Conservation (phyloP, 768 basidiomycete genomes). For the Sarcodon aspratus region DNA sequence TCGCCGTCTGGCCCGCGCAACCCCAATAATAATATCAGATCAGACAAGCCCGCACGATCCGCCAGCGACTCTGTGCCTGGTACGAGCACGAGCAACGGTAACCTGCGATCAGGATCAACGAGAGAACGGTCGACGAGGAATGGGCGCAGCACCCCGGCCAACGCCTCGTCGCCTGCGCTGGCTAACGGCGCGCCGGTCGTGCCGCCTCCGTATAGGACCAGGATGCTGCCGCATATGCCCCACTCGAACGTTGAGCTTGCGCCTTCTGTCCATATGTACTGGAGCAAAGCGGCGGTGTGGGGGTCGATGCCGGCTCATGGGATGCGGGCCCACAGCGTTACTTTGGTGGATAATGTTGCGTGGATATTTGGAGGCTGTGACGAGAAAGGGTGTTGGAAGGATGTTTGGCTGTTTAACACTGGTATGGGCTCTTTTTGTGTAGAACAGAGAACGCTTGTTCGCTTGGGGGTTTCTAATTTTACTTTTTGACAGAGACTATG, state of each 20-base stretch:
- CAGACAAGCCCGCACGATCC: no score
- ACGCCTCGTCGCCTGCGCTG: background rate
- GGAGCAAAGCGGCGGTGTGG: constrained; percentile 76
- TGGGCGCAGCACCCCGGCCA: background rate
- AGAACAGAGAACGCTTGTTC: background rate
- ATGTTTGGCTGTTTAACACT: constrained; percentile 79
- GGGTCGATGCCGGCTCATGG: constrained; percentile 53
- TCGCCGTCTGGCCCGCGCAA: no score
- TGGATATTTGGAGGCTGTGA: constrained; percentile 92
- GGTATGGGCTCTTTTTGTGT: constrained; percentile 29
- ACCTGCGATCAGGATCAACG: no score
- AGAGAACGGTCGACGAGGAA: background rate
- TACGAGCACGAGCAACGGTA: no score
- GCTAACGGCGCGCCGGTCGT: background rate
- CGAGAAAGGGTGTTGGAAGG: constrained; percentile 59
- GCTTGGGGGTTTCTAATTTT: background rate
- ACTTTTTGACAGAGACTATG: constrained; percentile 57
- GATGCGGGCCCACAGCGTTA: constrained; percentile 78
- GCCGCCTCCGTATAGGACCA: constrained; percentile 23
- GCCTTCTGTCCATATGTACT: constrained; percentile 73
- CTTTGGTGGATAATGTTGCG: constrained; percentile 68
- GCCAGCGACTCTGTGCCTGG: no score
- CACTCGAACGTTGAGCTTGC: constrained; percentile 47
- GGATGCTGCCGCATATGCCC: constrained; percentile 45
- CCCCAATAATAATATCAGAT: no score